Evolutionary conservation across 1,284 basidiomycete genomes (phyloP).

Genomic region (Austroboletus niveus): DNA sequence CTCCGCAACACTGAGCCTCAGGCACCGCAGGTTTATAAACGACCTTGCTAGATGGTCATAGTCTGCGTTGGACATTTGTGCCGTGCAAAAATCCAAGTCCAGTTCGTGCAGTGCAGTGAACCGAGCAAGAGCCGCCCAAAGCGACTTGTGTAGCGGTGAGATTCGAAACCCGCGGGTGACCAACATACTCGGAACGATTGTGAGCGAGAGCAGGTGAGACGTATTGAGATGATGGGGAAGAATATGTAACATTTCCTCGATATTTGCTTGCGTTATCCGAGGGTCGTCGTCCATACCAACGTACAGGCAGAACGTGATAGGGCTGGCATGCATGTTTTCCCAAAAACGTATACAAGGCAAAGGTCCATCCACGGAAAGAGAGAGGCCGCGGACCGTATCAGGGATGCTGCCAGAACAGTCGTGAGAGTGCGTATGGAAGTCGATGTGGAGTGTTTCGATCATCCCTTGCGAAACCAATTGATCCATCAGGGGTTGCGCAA

Average conservation of each 20-base stretch:
- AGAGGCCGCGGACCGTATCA: constrained; percentile 2
- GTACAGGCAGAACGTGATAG: constrained; percentile 3
- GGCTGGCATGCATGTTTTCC: constrained; percentile 5
- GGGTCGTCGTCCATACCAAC: constrained; percentile 1
- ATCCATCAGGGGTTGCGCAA: constrained; percentile 12
- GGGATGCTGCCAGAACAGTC: constrained; percentile 8
- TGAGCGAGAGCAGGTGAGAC: background rate
- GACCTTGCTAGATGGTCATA: constrained; percentile 7
- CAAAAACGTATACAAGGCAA: background rate
- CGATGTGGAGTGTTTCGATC: constrained; percentile 7
- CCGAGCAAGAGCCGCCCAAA: constrained; percentile 2
- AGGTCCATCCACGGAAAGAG: constrained; percentile 1
- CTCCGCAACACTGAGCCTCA: constrained; percentile 16
- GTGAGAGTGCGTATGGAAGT: constrained; percentile 1
- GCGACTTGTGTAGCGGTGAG: background rate
- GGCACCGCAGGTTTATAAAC: constrained; percentile 4
- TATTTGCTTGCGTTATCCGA: background rate
- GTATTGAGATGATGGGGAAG: constrained; percentile 10
- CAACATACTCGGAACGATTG: background rate
- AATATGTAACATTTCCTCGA: constrained; percentile 4
- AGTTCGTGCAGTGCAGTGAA: constrained; percentile 15
- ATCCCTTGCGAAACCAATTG: background rate
- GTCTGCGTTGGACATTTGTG: constrained; percentile 4
- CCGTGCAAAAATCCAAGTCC: constrained; percentile 13
- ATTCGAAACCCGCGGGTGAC: background rate